A percentile compares a stretch with the other conserved stretches of the same genome.
These are phyloP conservation scores for Neurospora sp. DNA, from an alignment of 495 filamentous ascomycete genomes.

Conservation along the genomic window DNA sequence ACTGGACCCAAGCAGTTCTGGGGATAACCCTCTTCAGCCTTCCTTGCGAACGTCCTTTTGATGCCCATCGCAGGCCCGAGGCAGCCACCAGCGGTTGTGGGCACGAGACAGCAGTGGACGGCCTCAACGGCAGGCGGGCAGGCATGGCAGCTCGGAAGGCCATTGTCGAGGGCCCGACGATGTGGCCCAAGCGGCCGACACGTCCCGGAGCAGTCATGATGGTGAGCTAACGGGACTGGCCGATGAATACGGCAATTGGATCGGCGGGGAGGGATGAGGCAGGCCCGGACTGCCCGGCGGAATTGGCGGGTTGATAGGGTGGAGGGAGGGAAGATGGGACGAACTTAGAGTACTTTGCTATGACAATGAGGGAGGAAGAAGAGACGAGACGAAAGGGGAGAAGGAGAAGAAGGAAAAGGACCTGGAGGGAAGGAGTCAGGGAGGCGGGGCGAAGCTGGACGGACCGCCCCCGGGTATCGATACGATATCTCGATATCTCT, in stretches of 20 bases:
- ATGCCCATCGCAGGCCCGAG: background rate
- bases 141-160: constrained; percentile 7
- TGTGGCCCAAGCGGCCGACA: constrained; percentile 17
- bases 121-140: background rate
- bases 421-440: background rate
- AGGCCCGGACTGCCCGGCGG: background rate
- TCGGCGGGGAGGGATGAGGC: background rate
- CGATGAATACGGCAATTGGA: background rate
- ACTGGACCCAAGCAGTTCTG: background rate
- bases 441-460: background rate
- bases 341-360: background rate
- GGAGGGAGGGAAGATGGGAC: background rate
- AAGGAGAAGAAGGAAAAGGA: background rate
- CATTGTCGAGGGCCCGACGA: constrained; percentile 11
- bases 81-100: background rate
- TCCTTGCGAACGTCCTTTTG: background rate
- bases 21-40: background rate
- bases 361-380: background rate
- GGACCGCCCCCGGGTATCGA: background rate
- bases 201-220: constrained; percentile 14
- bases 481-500: background rate
- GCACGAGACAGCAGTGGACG: background rate
- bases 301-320: background rate
- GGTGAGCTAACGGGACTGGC: background rate
- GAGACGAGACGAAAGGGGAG: background rate